Base-by-base conservation (phyloP, 495 filamentous ascomycete genomes). In the Tuber aestivum region DNA sequence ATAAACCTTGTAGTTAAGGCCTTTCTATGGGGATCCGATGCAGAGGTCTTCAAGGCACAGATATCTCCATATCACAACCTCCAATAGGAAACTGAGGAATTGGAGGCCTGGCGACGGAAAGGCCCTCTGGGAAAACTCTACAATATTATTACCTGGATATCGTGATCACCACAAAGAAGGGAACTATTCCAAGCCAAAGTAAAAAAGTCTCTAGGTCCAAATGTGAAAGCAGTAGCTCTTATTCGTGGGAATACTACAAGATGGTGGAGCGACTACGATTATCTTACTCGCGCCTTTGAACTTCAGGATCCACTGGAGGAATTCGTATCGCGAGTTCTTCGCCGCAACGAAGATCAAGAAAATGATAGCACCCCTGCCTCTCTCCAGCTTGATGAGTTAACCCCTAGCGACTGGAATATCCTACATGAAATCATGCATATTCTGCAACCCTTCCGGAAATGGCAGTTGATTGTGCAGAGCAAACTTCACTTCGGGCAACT, bases 51-150 rank as follows among this genome's bases (percentile, higher is more conserved):
- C 12, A 10, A 42, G 41, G 41, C 8, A 42, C 41, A 42, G 41
- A 42, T 42, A 42, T 42, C 41, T 42, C 6, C 41, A 4, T 42
- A 42, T 42, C 41, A 42, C 1, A 42, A 73, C 27, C 21, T 65
- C 20, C 32, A 74, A 1, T 23, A 71, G 37, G 77, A 74, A 2
- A 35, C 69, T 37, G 32, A 37, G 20, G 68, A 76, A 21, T 40
- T 77, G 32, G 32, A 61, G 18, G 56, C 69, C 20, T 81, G 70
- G 78, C 37, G 77, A 40, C 65, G 75, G 50, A 50, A 70, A n/a
- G 79, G 78, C 0, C 44, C 78, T 6, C 50, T 77, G 38, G 78
- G 79, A 37, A 81, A 77, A 65, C 72, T 79, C 20, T 74, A 79
- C 69, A 79, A 81, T 75, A 27, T 74, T 20, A 23, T 42, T 76